Evolutionary conservation across 257 asterid genomes (phyloP), one percentile per base, ranked within the genome.

Genomic region (Rubia yunnanensis): DNA sequence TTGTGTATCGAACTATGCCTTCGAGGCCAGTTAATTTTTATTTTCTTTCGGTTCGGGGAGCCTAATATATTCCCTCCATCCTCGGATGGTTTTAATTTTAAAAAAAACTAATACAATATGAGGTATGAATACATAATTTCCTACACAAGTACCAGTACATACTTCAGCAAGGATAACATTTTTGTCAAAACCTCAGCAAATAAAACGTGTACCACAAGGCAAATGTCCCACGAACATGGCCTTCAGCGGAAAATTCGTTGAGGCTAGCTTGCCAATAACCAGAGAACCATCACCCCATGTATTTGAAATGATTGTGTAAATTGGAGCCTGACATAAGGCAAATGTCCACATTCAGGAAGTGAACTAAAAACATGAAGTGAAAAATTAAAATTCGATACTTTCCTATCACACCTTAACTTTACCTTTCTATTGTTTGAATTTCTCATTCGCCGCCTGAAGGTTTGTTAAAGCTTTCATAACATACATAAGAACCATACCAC

Each of bases 401-500:
- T 62, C 31, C 34, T 28, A 22, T 54, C 54, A 67, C 63, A 91
- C 98, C 98, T 88, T 91, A 22, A 91, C 92, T 72, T 73, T n/a
- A n/a, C n/a, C n/a, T 86, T 70, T 83, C 86, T 53, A 91, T 79
- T 46, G 86, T 86, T 83, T 84, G 83, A 64, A 88, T 88, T 74
- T 95, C 98, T 78, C 95, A 32, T 86, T 91, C 70, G 79, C 74
- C 62, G 91, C 84, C 76, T 84, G 78, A 69, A 88, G 80, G 67
- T 77, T 73, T 70, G 73, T 81, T 50, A 91, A 84, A 75, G 76
- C 80, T 77, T 83, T 80, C 36, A 88, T 75, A 53, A 95, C 95
- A 74, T 88, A 85, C 75, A 91, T 76, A 48, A 91, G 92, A 72
- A 95, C 91, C 81, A 86, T 88, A 30, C 98, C 98, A 65, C 96